phyloP scores from a whole-genome alignment of 257 asterid species.

The Forsythia suspensa region DNA sequence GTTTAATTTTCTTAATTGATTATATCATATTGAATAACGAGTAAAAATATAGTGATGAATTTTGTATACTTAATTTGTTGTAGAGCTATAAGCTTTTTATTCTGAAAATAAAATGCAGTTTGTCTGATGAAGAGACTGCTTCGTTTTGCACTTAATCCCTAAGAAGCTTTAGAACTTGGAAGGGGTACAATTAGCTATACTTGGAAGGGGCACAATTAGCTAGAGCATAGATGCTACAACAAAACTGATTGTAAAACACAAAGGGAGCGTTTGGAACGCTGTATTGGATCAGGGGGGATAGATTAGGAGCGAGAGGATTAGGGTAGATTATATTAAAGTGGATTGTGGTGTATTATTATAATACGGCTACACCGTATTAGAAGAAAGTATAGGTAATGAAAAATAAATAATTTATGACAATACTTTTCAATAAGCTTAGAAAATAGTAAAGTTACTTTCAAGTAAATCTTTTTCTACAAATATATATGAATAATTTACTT shows the following conservation, averaged over 20 bases:
- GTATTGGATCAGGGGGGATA: neutral
- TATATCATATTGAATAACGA: neutral
- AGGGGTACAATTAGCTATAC: neutral
- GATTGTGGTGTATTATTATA: no score
- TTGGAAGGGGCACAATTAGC: neutral
- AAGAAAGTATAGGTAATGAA: neutral
- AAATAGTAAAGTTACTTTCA: no score
- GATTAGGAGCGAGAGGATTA: neutral
- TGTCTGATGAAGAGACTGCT: neutral
- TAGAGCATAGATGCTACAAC: neutral
- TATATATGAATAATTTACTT: no score
- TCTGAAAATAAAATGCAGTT: neutral
- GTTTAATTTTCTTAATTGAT: neutral
- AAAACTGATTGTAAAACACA: neutral
- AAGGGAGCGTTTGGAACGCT: neutral
- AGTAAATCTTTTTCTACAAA: no score
- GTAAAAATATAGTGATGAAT: neutral
- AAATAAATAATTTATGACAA: neutral
- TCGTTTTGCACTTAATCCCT: neutral
- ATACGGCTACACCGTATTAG: neutral
- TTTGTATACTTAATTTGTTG: neutral
- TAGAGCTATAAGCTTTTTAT: neutral
- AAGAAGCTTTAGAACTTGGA: neutral
- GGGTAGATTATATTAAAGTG: no score
- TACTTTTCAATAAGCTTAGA: no score